phyloP scores from a whole-genome alignment of 176 grass and related monocot genomes.

The Bolboschoenus planiculmis region DNA sequence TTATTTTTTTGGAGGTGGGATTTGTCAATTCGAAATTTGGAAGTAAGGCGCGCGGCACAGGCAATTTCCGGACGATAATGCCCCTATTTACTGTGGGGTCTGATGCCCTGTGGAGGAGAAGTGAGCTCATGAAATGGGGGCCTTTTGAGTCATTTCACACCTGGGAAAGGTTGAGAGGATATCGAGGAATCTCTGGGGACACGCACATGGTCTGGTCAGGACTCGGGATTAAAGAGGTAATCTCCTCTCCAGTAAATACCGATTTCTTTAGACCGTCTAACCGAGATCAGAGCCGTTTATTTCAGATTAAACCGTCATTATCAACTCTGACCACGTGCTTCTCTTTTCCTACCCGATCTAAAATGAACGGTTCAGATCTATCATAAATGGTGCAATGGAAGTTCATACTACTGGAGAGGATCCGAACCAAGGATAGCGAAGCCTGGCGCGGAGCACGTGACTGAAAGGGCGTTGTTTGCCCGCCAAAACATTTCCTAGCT shows the following conservation, averaged over 20 bases:
- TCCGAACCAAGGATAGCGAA: no score
- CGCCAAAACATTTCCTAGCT: conserved; percentile 11
- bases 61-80: conserved; percentile 16
- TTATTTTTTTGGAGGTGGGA: not conserved
- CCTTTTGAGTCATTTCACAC: not conserved
- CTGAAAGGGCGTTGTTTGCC: conserved; percentile 7
- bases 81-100: not conserved
- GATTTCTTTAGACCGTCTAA: not conserved
- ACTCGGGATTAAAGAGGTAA: not conserved
- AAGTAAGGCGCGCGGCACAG: not conserved
- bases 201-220: not conserved
- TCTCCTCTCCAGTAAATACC: not conserved
- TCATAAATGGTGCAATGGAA: no score
- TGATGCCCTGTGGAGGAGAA: not conserved
- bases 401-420: not conserved
- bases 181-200: not conserved
- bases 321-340: no score
- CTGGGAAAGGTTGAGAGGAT: not conserved
- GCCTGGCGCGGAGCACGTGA: conserved; percentile 7
- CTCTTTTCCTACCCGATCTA: no score
- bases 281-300: not conserved
- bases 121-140: not conserved
- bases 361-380: no score
- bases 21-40: conserved; percentile 22
- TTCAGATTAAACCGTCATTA: not conserved